Percentiles rank a stretch among this genome's conserved stretches.
Evolutionary conservation across 306 rosid genomes (phyloP).

Genomic region (Abrus precatorius): DNA sequence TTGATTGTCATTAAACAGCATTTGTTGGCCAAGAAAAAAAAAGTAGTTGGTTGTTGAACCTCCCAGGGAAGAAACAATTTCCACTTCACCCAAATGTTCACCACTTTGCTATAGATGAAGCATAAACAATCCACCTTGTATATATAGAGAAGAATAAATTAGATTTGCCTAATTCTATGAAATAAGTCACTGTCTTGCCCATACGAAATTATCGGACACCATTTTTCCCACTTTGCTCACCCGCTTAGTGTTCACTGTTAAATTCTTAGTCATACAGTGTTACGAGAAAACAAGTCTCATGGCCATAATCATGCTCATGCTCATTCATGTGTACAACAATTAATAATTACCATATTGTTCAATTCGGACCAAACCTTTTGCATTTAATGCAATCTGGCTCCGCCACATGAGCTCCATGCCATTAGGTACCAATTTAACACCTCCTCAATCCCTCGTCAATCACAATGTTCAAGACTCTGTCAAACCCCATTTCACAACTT

Average conservation of each 20-base stretch:
- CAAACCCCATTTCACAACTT: conserved; percentile 40
- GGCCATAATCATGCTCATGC: too few relatives aligned
- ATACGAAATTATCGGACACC: conserved; percentile 46
- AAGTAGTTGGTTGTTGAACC: conserved; percentile 97
- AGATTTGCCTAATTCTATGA: conserved; percentile 34
- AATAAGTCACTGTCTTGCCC: conserved; percentile 57
- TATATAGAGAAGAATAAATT: background rate
- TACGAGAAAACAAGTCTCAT: conserved; percentile 35
- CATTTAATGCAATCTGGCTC: conserved; percentile 57
- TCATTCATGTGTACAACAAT: conserved; percentile 23
- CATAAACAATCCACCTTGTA: conserved; percentile 19
- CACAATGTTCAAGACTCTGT: conserved; percentile 39
- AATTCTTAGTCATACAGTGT: conserved; percentile 10
- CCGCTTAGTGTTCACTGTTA: conserved; percentile 32
- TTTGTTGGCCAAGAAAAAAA: conserved; percentile 78
- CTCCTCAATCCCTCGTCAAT: conserved; percentile 38
- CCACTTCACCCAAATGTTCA: conserved; percentile 9
- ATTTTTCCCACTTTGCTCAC: conserved; percentile 47
- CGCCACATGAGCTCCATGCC: conserved; percentile 61
- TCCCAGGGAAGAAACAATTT: conserved; percentile 49
- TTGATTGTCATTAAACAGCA: conserved; percentile 75
- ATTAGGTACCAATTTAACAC: conserved; percentile 45
- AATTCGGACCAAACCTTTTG: conserved; percentile 20
- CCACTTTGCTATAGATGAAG: background rate
- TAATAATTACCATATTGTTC: background rate